phyloP scores from a whole-genome alignment of 2,329 filamentous ascomycete genomes.

The Fusarium buxicola region DNA sequence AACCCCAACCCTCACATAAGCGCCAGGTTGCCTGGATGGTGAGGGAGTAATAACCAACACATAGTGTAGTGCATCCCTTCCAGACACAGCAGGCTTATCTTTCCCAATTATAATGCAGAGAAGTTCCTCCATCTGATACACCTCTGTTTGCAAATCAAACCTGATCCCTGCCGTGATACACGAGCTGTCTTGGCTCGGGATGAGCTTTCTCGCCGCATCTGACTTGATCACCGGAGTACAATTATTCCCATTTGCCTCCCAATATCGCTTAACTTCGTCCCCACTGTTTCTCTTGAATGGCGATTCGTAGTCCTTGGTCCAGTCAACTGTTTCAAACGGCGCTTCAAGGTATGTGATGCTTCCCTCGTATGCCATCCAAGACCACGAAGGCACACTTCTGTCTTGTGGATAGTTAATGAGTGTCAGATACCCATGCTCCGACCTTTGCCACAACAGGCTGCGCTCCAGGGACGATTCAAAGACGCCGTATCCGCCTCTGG shows the following conservation, averaged over 20 bases:
- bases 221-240: background rate
- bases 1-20: background rate
- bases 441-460: constrained; percentile 5
- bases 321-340: constrained; percentile 1
- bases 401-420: background rate
- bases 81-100: background rate
- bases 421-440: background rate
- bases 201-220: background rate
- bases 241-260: background rate
- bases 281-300: background rate
- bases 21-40: background rate
- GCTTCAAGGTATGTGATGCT: background rate
- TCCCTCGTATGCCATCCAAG: background rate
- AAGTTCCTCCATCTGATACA: background rate
- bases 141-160: background rate
- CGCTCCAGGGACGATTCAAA: constrained; percentile 40
- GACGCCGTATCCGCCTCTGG: constrained; percentile 47
- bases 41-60: background rate
- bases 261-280: background rate
- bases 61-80: background rate
- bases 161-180: background rate
- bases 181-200: background rate
- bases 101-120: constrained; percentile 6
- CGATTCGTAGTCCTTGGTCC: constrained; percentile 6
- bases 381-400: constrained; percentile 8